These are phyloP conservation scores for Coemansia sp. DNA, from an alignment of 192 early-diverging fungal genomes.

Conservation along the genomic window DNA sequence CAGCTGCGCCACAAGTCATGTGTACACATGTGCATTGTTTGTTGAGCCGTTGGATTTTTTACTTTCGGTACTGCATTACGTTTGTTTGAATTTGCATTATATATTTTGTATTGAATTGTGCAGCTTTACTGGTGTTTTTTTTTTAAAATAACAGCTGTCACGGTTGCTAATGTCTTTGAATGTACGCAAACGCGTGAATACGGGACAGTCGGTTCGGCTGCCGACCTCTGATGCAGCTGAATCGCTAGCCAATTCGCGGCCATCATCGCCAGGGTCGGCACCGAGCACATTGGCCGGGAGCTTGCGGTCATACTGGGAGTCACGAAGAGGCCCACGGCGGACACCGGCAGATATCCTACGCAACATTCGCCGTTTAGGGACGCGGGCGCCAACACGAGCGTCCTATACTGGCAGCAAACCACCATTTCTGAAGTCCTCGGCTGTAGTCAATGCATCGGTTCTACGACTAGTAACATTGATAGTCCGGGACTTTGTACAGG, in stretches of 20 bases:
- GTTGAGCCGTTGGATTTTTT: neutral
- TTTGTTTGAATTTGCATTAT: neutral
- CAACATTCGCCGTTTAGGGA: slow-evolving; percentile 21
- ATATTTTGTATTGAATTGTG: neutral
- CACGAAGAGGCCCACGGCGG: slow-evolving; percentile 28
- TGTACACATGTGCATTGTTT: neutral
- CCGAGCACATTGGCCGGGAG: slow-evolving; percentile 50
- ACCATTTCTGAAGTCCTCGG: slow-evolving; percentile 16
- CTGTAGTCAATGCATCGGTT: slow-evolving; percentile 30
- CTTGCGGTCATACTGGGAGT: slow-evolving; percentile 49
- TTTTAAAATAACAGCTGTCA: neutral
- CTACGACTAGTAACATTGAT: slow-evolving; percentile 30
- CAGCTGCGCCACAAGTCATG: neutral
- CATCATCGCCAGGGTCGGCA: slow-evolving; percentile 34
- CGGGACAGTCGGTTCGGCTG: neutral
- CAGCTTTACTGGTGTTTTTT: neutral
- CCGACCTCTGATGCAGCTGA: slow-evolving; percentile 6
- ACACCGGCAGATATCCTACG: slow-evolving; percentile 22
- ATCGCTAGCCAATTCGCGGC: slow-evolving; percentile 18
- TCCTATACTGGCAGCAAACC: neutral
- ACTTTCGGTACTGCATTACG: neutral
- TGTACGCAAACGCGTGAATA: neutral
- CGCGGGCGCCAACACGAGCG: slow-evolving; percentile 8
- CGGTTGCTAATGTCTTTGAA: neutral
- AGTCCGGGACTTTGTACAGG: slow-evolving; percentile 45